phyloP scores from a whole-genome alignment of 768 basidiomycete genomes.

The Gymnopilus dilepis region DNA sequence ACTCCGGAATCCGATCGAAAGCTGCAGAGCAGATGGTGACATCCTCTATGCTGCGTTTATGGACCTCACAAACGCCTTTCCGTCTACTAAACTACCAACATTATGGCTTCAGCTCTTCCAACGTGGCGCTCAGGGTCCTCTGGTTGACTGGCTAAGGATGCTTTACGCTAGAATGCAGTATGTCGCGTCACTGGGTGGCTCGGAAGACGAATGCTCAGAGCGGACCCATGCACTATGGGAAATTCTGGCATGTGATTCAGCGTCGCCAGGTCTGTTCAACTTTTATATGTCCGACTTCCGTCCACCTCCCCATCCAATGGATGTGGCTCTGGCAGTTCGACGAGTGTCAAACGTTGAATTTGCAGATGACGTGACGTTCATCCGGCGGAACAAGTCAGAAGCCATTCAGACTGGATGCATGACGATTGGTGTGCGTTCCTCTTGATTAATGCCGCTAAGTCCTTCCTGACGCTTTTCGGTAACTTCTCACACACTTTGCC shows the following conservation, averaged over 20 bases:
- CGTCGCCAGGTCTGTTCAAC: neutral
- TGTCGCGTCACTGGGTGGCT: neutral
- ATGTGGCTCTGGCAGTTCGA: too few species aligned
- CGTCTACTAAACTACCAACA: conserved; percentile 30
- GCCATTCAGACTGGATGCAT: too few species aligned
- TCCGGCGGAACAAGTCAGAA: too few species aligned
- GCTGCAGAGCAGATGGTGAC: conserved; percentile 11
- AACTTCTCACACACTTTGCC: too few species aligned
- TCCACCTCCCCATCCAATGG: too few species aligned
- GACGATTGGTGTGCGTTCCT: too few species aligned
- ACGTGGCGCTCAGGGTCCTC: conserved; percentile 21
- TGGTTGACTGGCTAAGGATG: conserved; percentile 17
- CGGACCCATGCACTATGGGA: neutral
- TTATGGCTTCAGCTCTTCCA: conserved; percentile 31
- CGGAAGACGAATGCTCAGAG: conserved; percentile 20
- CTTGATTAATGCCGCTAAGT: too few species aligned
- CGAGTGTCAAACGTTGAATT: too few species aligned
- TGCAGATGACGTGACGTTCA: too few species aligned
- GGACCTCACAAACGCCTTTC: conserved; percentile 35
- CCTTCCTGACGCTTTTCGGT: too few species aligned
- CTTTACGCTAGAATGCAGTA: neutral
- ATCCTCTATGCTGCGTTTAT: conserved; percentile 24
- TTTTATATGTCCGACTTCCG: neutral
- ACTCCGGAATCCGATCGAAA: conserved; percentile 21
- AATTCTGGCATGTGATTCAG: neutral